Evolutionary conservation across 2,329 filamentous ascomycete species (phyloP), one percentile per base, ranked within the genome.

Genomic region (Alternaria alternata): DNA sequence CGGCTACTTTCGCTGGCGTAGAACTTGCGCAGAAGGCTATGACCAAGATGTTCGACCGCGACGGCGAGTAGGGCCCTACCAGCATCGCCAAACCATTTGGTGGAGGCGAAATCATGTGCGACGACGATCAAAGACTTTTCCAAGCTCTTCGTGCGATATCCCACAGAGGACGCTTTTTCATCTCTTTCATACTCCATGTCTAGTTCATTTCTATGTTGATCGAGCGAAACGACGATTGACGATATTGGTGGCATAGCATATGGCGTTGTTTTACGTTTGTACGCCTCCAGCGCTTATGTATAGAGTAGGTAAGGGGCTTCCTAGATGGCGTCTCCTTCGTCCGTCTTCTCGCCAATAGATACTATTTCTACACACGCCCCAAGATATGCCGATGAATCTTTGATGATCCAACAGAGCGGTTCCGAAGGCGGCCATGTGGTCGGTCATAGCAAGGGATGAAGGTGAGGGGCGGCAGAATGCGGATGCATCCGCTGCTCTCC

Each of bases 1-100:
- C 95, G 2, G 95, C 95, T 32, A 98, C 95, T 3, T 99, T 99
- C 73, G 81, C 94, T 73, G 91, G 92, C 11, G 91, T 95, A 7
- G 92, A 95, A 82, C 79, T 94, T 77, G 92, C 92, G 43, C 91
- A 95, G 75, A 89, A 92, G 80, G 89, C 89, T 46, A 93, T 95
- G 91, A 89, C 87, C 67, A 93, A 89, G 85, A 81, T 86, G 49
- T 92, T 94, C 75, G 87, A 83, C 56, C 63, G 65, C 7, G 74
- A 76, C 48, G 73, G 63, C 47, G 74, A 78, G 61, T 78, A 72
- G 61, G 26, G 0, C 8, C 2, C 22, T 9, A 8, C 11, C n/a
- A 39, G 36, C n/a, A n/a, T 18, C 18, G 36, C 36, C 4, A 20
- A 39, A 39, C n/a, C 5, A 18, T 9, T 0, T 18, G 4, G 12